Evolutionary conservation across 345 rosid genomes (phyloP), one percentile per base, ranked within the genome.

Genomic region (Xanthoceras sorbifolium): DNA sequence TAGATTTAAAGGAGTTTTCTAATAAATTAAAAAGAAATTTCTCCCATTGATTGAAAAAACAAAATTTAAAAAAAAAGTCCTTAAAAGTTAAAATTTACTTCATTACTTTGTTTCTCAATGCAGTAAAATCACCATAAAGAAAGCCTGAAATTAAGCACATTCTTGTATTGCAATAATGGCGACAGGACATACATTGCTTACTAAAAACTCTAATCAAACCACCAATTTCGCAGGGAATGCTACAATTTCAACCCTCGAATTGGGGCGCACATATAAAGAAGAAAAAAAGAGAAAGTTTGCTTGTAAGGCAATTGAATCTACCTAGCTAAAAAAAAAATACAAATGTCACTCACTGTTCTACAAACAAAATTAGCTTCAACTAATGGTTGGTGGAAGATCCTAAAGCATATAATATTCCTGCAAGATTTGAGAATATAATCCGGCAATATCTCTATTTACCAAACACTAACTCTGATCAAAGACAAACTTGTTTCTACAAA

Each of bases 291-390:
- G 3, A 25, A 23, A 54, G 12, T 25, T 22, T n/a, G 26, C n/a
- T 57, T 17, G 22, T 18, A 32, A 67, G 25, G 69, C 65, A 26
- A 57, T 22, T 46, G 36, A 77, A 62, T 62, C 70, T 36, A 61
- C 36, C 70, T 11, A 26, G 7, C 50, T 40, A 73, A 55, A 18
- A 42, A 46, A 54, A 28, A 29, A 10, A 10, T 11, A 1, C 15
- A 34, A 52, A 32, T 31, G 9, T 25, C 44, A 57, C 62, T 40
- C 14, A 44, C 48, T 2, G 17, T 46, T 0, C 28, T 48, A 78
- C 4, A 14, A 40, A 26, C 81, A 72, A 72, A 78, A 78, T 66
- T 69, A 42, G 59, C 29, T 17, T 42, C 48, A 71, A 15, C 34
- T 2, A 44, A 28, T 14, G 75, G 31, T 54, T 9, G 11, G 46